Evolutionary conservation across 2,329 filamentous ascomycete genomes (phyloP).

Genomic region (Coniochaeta sp.): DNA sequence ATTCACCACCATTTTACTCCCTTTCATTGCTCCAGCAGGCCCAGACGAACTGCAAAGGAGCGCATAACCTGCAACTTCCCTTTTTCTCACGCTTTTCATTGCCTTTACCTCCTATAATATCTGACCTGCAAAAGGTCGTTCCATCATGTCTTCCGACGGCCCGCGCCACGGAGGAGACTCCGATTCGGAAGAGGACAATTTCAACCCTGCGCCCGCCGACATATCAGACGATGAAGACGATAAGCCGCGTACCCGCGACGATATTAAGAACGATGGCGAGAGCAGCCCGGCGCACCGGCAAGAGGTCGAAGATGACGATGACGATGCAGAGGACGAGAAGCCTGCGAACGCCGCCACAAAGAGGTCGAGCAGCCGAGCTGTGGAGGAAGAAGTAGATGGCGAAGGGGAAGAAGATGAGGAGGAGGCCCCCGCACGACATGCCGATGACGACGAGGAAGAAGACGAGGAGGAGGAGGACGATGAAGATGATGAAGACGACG

Average conservation of each 20-base stretch:
- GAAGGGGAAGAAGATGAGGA: conserved; percentile 37
- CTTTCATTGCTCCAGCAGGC: background rate
- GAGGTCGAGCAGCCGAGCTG: conserved; percentile 4
- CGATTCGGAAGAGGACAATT: conserved; percentile 78
- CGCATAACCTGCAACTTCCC: too few relatives aligned
- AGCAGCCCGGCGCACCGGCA: conserved; percentile 33
- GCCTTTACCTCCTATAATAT: too few relatives aligned
- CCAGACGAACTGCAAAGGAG: too few relatives aligned
- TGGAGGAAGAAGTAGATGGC: conserved; percentile 22
- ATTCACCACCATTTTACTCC: background rate
- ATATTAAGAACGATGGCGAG: conserved; percentile 24
- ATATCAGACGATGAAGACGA: conserved; percentile 65
- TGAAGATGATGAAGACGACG: conserved; percentile 36
- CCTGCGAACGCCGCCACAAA: conserved; percentile 4
- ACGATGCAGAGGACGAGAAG: conserved; percentile 21
- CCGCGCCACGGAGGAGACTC: conserved; percentile 34
- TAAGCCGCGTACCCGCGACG: conserved; percentile 20
- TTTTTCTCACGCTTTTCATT: background rate
- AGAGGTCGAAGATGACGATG: conserved; percentile 36
- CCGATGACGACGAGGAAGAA: conserved; percentile 51
- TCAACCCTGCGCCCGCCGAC: conserved; percentile 75
- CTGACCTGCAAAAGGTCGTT: background rate
- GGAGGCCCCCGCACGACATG: conserved; percentile 26
- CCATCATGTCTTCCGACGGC: background rate
- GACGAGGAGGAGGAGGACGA: conserved; percentile 48